Conservation (phyloP, 257 asterid species). For the Buddleja alternifolia region DNA sequence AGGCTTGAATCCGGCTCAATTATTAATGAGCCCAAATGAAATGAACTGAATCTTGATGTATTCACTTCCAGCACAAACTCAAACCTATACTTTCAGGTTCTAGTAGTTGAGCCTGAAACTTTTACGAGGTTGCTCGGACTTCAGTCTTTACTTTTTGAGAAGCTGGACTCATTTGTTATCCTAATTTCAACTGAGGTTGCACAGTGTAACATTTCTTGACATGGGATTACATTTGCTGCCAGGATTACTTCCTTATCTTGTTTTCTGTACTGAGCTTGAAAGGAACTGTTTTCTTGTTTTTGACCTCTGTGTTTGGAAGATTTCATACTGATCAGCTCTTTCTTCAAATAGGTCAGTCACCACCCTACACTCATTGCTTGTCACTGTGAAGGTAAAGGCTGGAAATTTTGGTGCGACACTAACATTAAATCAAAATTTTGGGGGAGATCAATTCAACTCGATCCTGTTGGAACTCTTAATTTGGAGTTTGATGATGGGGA, state of each 20-base stretch:
- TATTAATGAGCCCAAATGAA: too few species aligned
- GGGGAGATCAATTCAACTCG: conserved; percentile 96
- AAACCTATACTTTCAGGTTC: too few species aligned
- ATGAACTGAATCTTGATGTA: too few species aligned
- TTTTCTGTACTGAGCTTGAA: neutral
- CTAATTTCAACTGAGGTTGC: too few species aligned
- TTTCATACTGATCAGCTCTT: conserved; percentile 30
- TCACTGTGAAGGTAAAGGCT: conserved; percentile 96
- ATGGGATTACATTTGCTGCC: neutral
- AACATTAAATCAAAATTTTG: conserved; percentile 92
- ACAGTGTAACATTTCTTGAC: neutral
- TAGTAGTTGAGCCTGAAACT: too few species aligned
- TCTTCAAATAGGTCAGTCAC: conserved; percentile 86
- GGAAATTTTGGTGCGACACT: conserved; percentile 96
- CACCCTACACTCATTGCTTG: conserved; percentile 98
- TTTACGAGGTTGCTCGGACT: too few species aligned
- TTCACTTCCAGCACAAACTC: too few species aligned
- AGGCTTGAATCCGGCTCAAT: too few species aligned
- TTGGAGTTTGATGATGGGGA: conserved; percentile 94
- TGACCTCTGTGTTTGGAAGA: neutral
- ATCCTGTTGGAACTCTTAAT: conserved; percentile 85
- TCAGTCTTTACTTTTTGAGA: too few species aligned
- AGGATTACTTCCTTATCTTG: neutral
- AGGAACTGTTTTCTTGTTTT: neutral
- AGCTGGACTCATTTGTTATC: neutral